phyloP scores from a whole-genome alignment of 2,329 filamentous ascomycete species.

The Trichoderma sp. region DNA sequence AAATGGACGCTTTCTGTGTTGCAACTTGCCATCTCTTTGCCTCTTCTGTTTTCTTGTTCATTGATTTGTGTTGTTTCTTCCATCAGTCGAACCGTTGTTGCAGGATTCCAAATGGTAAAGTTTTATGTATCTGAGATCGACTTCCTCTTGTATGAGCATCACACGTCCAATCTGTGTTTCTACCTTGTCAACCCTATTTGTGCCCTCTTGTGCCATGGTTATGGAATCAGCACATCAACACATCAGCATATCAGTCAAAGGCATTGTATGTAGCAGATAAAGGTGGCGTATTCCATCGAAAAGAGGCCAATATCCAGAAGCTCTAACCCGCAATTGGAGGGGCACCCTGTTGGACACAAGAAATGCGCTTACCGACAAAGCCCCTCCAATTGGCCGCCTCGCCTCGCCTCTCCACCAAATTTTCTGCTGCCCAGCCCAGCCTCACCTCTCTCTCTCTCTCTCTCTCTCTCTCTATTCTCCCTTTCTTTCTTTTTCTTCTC shows the following conservation, averaged over 20 bases:
- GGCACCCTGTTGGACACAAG: too few relatives aligned
- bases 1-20: background rate
- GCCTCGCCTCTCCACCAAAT: too few relatives aligned
- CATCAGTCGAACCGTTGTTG: background rate
- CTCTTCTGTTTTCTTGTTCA: background rate
- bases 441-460: slow-evolving; percentile 1
- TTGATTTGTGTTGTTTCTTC: background rate
- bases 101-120: background rate
- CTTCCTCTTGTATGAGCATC: too few relatives aligned
- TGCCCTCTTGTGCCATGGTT: too few relatives aligned
- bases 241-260: too few relatives aligned
- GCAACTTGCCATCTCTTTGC: background rate
- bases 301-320: too few relatives aligned
- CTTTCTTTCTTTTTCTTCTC: background rate
- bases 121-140: background rate
- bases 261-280: too few relatives aligned
- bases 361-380: background rate
- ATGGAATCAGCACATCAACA: too few relatives aligned
- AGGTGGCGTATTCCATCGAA: too few relatives aligned
- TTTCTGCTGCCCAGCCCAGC: background rate
- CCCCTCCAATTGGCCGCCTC: background rate
- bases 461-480: background rate
- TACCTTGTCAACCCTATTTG: too few relatives aligned
- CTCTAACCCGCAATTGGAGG: too few relatives aligned
- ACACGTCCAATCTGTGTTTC: too few relatives aligned